Evolutionary conservation across 305 asterid genomes (phyloP).

Genomic region (Rubia balearica): DNA sequence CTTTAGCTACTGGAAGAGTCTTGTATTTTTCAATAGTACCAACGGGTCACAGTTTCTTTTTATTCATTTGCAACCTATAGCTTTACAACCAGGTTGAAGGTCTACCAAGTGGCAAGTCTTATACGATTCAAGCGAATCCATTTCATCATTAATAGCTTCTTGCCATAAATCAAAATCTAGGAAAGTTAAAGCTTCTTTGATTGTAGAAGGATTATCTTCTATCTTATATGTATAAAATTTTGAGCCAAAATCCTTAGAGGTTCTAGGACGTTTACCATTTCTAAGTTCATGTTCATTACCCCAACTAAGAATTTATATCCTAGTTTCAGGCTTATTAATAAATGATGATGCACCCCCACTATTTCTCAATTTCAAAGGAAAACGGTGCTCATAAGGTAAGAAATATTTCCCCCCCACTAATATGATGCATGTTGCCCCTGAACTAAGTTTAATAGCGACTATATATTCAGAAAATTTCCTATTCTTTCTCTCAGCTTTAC

Average conservation of each 20-base stretch:
- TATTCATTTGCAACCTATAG: neutral
- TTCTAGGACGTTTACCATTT: neutral
- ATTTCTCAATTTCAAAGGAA: neutral
- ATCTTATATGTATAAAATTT: neutral
- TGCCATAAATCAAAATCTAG: neutral
- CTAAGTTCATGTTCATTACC: neutral
- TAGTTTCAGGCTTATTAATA: neutral
- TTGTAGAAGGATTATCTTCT: neutral
- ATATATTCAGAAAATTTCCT: neutral
- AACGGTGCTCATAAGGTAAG: neutral
- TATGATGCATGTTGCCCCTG: neutral
- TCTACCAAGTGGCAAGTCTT: neutral
- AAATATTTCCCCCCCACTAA: neutral
- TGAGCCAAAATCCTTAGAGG: neutral
- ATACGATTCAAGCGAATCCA: neutral
- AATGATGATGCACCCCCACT: neutral
- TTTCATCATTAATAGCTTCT: neutral
- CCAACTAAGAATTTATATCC: neutral
- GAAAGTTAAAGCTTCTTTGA: neutral
- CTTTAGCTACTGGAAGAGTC: neutral
- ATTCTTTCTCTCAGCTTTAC: neutral
- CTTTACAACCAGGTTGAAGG: neutral
- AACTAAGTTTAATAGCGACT: neutral
- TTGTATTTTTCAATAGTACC: neutral
- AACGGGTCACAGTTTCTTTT: neutral